A percentile compares a stretch with the other conserved stretches of the same genome.
phyloP scores from a whole-genome alignment of 495 filamentous ascomycete species.

The Lasiosphaeria hispida region DNA sequence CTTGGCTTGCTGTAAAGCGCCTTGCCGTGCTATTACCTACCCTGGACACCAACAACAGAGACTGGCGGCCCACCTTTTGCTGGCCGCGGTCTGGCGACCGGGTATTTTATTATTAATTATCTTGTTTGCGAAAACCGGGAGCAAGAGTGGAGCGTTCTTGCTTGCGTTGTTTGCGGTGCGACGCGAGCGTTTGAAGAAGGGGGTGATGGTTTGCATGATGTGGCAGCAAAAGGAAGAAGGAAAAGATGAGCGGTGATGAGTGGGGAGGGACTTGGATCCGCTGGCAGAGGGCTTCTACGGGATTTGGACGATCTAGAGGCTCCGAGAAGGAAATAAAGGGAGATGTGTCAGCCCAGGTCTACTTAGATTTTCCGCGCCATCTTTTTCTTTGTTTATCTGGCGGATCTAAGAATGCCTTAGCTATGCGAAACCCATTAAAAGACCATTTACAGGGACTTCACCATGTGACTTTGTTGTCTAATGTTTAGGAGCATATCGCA shows the following conservation, averaged over 20 bases:
- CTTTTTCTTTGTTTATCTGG: too few species aligned
- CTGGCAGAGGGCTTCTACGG: too few species aligned
- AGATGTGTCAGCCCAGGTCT: too few species aligned
- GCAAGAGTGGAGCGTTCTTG: background rate
- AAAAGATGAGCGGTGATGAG: background rate
- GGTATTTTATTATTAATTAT: slow-evolving; percentile 43
- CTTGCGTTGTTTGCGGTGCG: background rate
- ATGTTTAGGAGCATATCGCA: background rate
- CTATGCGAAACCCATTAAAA: background rate
- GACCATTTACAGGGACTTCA: background rate
- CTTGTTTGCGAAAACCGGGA: slow-evolving; percentile 20
- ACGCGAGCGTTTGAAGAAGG: background rate
- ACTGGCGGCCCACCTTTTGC: slow-evolving; percentile 42
- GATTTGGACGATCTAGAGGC: too few species aligned
- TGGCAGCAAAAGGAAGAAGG: background rate
- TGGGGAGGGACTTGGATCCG: background rate
- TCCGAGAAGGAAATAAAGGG: too few species aligned
- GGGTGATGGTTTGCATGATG: background rate
- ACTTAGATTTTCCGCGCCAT: too few species aligned
- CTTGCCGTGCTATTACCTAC: slow-evolving; percentile 26
- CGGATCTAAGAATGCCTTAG: too few species aligned
- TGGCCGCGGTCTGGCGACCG: slow-evolving; percentile 36
- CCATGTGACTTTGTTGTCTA: background rate
- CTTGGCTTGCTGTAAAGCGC: slow-evolving; percentile 26
- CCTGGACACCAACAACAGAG: slow-evolving; percentile 24